Conservation (phyloP, 1,284 basidiomycete species). For the Ceratobasidium sp. region DNA sequence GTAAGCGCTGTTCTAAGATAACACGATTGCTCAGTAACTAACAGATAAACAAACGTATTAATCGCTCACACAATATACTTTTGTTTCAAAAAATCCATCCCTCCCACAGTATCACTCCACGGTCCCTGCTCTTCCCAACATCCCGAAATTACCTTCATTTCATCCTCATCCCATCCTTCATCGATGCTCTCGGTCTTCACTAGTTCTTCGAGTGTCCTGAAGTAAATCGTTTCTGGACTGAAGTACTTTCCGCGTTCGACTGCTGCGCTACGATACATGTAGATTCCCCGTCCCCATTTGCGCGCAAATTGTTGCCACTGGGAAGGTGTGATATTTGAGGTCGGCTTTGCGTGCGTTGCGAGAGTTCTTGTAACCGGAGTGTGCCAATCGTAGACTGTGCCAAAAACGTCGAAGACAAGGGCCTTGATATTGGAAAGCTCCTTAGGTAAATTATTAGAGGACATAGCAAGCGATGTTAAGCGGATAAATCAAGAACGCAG, state of each 20-base stretch:
- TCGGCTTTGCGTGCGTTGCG: conserved; percentile 25
- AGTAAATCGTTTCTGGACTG: conserved; percentile 45
- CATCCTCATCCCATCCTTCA: conserved; percentile 32
- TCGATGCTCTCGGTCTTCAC: conserved; percentile 36
- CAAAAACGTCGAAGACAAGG: conserved; percentile 39
- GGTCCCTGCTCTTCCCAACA: conserved; percentile 32
- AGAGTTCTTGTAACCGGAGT: conserved; percentile 47
- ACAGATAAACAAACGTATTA: neutral
- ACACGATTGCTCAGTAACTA: neutral
- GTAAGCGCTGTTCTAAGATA: conserved; percentile 50
- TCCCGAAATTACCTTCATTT: conserved; percentile 20
- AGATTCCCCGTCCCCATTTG: conserved; percentile 48
- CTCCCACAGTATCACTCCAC: conserved; percentile 49
- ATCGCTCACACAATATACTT: conserved; percentile 48
- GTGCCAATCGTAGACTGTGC: conserved; percentile 52
- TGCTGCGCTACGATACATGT: conserved; percentile 29
- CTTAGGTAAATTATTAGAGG: neutral
- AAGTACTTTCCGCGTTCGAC: conserved; percentile 45
- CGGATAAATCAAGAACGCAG: too few relatives aligned
- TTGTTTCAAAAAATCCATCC: conserved; percentile 47
- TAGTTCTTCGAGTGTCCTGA: conserved; percentile 44
- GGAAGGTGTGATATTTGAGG: conserved; percentile 25
- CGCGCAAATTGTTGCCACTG: conserved; percentile 46
- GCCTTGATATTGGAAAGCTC: conserved; percentile 2
- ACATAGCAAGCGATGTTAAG: neutral